Base-by-base conservation (phyloP, 2,329 filamentous ascomycete genomes). In the Fusarium sp. region DNA sequence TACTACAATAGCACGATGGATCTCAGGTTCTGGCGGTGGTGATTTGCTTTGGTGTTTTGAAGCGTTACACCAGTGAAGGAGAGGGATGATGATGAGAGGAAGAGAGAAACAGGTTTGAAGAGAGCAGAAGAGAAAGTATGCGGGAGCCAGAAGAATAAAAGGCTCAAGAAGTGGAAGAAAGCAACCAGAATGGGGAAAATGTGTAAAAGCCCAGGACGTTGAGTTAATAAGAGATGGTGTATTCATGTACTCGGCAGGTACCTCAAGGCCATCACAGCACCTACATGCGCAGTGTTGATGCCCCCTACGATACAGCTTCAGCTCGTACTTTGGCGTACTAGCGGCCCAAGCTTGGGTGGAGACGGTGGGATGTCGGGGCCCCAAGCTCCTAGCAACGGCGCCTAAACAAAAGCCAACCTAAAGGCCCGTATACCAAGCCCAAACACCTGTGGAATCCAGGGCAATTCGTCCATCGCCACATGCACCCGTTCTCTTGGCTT, bases 341-440 rank as follows among this genome's bases (percentile, higher is more conserved):
- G 68, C 21, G 44, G 63, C 60, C 69, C 57, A 62, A 72, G 69
- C 71, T 72, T 52, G 29, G 67, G 69, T 74, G 71, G 71, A 33
- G 57, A 57, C 52, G 43, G 61, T 53, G 59, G 38, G 38, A 58
- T 60, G 39, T 52, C 61, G 60, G 62, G 65, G 65, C 68, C 62
- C 65, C 58, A 59, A 73, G 66, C 72, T 74, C 67, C 72, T 69
- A 71, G 72, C 72, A 74, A 74, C 71, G 72, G 72, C 68, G 70
- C 58, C 70, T 73, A 70, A 70, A 66, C 61, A 70, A 56, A 70
- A 65, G 68, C 68, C 68, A 70, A 66, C 63, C 57, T 52, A 53
- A 59, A 60, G 62, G 41, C 53, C 53, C 60, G 60, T 65, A 50
- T 43, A 65, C 53, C 35, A 53, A 65, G 53, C 29, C 39, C 39